Evolutionary conservation across 129 eudicot species (phyloP).

Genomic region (Apium graveolens): DNA sequence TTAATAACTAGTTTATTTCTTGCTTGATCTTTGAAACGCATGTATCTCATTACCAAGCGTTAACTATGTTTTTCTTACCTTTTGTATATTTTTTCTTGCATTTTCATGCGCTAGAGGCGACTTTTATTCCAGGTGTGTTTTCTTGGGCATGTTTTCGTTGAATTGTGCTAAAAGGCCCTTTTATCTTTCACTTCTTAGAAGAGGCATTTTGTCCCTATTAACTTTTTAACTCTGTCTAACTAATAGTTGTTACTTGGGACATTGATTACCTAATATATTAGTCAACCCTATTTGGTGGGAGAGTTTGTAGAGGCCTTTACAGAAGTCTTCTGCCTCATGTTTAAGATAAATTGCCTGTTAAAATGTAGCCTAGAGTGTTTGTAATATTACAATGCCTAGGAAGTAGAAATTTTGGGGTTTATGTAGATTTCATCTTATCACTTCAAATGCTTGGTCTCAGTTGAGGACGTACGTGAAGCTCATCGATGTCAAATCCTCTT

Average conservation of each 20-base stretch:
- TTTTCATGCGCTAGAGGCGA: no score
- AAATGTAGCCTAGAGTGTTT: not conserved
- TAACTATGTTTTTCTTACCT: no score
- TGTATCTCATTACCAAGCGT: no score
- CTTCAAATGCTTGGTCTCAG: conserved; percentile 2
- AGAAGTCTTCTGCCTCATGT: not conserved
- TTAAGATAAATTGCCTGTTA: not conserved
- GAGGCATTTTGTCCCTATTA: not conserved
- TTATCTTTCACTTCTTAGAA: not conserved
- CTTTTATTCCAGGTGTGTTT: no score
- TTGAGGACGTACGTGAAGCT: not conserved
- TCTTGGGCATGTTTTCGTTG: no score
- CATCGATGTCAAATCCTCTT: not conserved
- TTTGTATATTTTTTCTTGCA: no score
- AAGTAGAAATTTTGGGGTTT: not conserved
- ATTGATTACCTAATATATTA: not conserved
- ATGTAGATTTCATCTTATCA: not conserved
- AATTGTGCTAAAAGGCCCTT: no score
- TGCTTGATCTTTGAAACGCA: no score
- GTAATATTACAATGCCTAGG: no score
- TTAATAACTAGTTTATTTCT: no score
- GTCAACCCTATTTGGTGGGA: not conserved
- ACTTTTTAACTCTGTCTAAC: not conserved
- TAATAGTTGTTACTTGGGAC: not conserved
- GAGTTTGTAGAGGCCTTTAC: not conserved